Conservation (phyloP, 1,284 basidiomycete genomes). For the Tetrapyrgos nigripes region DNA sequence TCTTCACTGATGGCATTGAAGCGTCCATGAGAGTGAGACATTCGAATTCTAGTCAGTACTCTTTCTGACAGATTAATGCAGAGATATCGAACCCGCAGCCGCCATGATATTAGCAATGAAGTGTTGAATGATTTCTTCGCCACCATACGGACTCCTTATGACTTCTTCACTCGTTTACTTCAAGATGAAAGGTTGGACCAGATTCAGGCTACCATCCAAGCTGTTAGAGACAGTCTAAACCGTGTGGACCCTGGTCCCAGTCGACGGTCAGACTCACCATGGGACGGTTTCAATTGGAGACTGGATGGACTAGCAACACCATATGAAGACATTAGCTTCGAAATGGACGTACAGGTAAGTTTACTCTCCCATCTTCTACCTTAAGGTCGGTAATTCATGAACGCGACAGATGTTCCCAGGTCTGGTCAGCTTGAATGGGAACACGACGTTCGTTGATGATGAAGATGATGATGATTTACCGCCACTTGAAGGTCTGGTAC, state of each 20-base stretch:
- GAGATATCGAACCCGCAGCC: background rate
- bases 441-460: too few relatives aligned
- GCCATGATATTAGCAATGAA: background rate
- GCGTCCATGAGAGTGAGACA: slow-evolving; percentile 51
- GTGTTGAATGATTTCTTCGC: slow-evolving; percentile 12
- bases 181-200: slow-evolving; percentile 5
- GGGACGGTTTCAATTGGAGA: too few relatives aligned
- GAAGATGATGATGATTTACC: background rate
- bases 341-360: too few relatives aligned
- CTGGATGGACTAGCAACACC: too few relatives aligned
- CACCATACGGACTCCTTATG: slow-evolving; percentile 6
- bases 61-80: slow-evolving; percentile 5
- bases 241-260: background rate
- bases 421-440: too few relatives aligned
- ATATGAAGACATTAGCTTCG: too few relatives aligned
- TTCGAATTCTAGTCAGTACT: slow-evolving; percentile 15
- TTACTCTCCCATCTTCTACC: too few relatives aligned
- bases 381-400: too few relatives aligned
- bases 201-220: slow-evolving; percentile 8
- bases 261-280: too few relatives aligned
- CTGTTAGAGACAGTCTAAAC: slow-evolving; percentile 1
- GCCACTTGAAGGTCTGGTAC: background rate
- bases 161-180: slow-evolving; percentile 8
- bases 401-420: too few relatives aligned
- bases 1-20: slow-evolving; percentile 61